Evolutionary conservation across 192 early-diverging fungal species (phyloP).

Genomic region (Coemansia guatemalensis): DNA sequence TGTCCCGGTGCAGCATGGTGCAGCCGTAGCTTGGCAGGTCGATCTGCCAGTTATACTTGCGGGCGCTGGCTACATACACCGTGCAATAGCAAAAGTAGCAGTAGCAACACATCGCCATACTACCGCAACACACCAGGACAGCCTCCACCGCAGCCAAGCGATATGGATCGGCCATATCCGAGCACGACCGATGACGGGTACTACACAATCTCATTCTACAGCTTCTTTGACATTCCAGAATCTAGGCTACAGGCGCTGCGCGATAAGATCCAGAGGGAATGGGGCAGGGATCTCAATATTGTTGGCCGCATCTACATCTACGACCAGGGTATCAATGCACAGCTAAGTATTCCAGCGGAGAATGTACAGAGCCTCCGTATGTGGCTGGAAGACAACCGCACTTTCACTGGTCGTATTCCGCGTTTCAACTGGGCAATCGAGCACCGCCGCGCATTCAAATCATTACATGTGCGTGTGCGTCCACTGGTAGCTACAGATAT

Average conservation of each 20-base stretch:
- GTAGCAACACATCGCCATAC: slow-evolving; percentile 21
- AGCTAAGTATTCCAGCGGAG: slow-evolving; percentile 64
- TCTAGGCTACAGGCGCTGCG: slow-evolving; percentile 5
- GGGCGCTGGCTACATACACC: neutral
- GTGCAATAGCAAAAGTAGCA: neutral
- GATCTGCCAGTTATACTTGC: neutral
- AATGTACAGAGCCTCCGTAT: slow-evolving; percentile 51
- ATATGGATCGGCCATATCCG: slow-evolving; percentile 48
- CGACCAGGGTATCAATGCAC: slow-evolving; percentile 78
- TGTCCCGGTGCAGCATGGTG: neutral
- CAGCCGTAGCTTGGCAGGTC: neutral
- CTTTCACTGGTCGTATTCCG: slow-evolving; percentile 34
- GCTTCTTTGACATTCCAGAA: slow-evolving; percentile 32
- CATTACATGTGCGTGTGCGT: slow-evolving; percentile 66
- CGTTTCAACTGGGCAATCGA: slow-evolving; percentile 67
- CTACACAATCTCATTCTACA: slow-evolving; percentile 49
- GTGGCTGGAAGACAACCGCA: slow-evolving; percentile 52
- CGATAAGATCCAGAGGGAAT: slow-evolving; percentile 35
- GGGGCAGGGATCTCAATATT: slow-evolving; percentile 49
- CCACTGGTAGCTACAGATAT: slow-evolving; percentile 64
- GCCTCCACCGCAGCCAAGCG: slow-evolving; percentile 21
- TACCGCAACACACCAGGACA: slow-evolving; percentile 1
- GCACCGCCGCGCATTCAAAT: slow-evolving; percentile 60
- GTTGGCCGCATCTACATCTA: slow-evolving; percentile 76
- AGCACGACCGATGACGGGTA: slow-evolving; percentile 22